Conservation (phyloP, 2,329 filamentous ascomycete species). For the Trichophyton mentagrophytes region DNA sequence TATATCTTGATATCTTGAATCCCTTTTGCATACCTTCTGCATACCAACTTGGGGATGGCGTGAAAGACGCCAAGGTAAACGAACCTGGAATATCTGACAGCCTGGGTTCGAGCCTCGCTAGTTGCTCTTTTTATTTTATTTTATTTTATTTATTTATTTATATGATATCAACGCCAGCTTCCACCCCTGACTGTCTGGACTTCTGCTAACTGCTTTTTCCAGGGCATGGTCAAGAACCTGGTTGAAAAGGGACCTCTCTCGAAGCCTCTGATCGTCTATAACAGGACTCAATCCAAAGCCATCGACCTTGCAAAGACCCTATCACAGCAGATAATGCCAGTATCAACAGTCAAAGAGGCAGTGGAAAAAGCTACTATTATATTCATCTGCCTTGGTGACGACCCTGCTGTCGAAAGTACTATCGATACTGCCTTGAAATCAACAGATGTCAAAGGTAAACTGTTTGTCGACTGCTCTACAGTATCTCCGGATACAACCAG, state of each 20-base stretch:
- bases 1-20: no score
- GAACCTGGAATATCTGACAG: not conserved
- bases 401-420: conserved; percentile 55
- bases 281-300: conserved; percentile 58
- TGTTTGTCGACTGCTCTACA: conserved; percentile 79
- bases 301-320: conserved; percentile 51
- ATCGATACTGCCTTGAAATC: conserved; percentile 44
- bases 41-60: not conserved
- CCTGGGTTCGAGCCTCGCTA: not conserved
- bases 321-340: conserved; percentile 48
- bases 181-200: not conserved
- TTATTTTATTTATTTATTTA: no score
- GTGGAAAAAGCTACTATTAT: conserved; percentile 61
- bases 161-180: not conserved
- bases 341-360: conserved; percentile 51
- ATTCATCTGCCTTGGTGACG: conserved; percentile 69
- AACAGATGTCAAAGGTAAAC: conserved; percentile 51
- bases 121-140: not conserved
- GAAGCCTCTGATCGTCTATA: conserved; percentile 63
- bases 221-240: conserved; percentile 79
- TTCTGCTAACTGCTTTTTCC: conserved; percentile 3
- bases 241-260: conserved; percentile 61
- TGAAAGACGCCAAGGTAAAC: not conserved
- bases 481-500: conserved; percentile 73
- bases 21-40: conserved; percentile 5